A percentile compares a stretch with the other conserved stretches of the same genome.
These are phyloP conservation scores for Rhodamnia argentea DNA, from an alignment of 345 rosid species.

Conservation along the genomic window DNA sequence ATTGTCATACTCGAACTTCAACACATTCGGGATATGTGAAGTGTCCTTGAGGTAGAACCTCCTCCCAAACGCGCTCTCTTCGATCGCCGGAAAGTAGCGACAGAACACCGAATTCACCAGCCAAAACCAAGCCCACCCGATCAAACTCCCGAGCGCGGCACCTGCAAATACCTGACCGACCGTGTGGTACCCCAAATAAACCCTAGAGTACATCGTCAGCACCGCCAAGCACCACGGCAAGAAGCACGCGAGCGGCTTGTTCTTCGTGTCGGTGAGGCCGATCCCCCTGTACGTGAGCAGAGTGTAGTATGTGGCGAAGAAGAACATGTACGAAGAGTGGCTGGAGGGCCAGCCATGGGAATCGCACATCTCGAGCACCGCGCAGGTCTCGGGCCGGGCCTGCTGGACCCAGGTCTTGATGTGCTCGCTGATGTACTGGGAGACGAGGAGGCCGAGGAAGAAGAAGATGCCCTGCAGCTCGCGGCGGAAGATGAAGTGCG, in stretches of 20 bases:
- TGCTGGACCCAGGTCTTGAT: constrained; percentile 69
- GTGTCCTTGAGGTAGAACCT: constrained; percentile 77
- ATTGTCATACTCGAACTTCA: constrained; percentile 91
- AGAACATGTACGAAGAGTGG: constrained; percentile 88
- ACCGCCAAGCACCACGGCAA: constrained; percentile 61
- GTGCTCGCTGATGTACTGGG: constrained; percentile 70
- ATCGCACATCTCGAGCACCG: constrained; percentile 80
- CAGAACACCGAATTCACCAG: constrained; percentile 44
- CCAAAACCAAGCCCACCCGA: constrained; percentile 79
- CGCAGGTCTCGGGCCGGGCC: constrained; percentile 83
- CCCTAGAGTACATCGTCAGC: constrained; percentile 86
- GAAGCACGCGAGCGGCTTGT: constrained; percentile 27
- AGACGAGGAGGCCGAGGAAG: constrained; percentile 66
- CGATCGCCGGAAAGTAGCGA: constrained; percentile 57
- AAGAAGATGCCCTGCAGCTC: constrained; percentile 89
- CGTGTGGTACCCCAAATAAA: constrained; percentile 84
- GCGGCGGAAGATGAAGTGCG: constrained; percentile 89
- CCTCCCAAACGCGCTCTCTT: constrained; percentile 73
- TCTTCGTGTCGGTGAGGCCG: constrained; percentile 40
- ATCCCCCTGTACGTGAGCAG: constrained; percentile 52
- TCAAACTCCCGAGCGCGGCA: constrained; percentile 45
- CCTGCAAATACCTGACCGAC: constrained; percentile 87
- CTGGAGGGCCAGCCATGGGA: constrained; percentile 99
- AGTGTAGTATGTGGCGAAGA: constrained; percentile 58
- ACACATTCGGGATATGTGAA: constrained; percentile 74